A percentile compares a stretch with the other conserved stretches of the same genome.
Conservation (phyloP, 2,329 filamentous ascomycete genomes). For the Aspergillus jensenii region DNA sequence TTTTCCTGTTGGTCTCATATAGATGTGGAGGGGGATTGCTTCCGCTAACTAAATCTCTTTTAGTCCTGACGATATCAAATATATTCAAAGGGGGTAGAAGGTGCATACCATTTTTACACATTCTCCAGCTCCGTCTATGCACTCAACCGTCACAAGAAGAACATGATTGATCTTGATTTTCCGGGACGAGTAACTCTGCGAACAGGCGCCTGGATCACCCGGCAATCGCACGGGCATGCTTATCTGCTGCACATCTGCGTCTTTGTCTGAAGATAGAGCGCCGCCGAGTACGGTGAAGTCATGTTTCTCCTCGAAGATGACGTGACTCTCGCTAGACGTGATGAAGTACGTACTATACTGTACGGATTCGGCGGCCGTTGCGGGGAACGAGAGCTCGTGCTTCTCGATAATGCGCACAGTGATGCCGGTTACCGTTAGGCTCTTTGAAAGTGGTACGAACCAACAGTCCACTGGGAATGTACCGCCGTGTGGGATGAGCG, state of each 20-base stretch:
- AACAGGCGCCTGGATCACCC: not conserved
- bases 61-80: too few relatives aligned
- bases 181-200: not conserved
- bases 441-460: conserved; percentile 14
- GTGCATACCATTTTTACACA: not conserved
- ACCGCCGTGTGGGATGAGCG: conserved; percentile 20
- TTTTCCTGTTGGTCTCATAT: not conserved
- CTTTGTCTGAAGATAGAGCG: too few relatives aligned
- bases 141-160: not conserved
- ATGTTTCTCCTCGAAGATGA: not conserved
- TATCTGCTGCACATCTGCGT: not conserved
- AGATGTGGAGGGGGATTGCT: not conserved
- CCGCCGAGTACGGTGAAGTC: too few relatives aligned
- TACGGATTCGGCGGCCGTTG: conserved; percentile 19
- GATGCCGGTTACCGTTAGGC: conserved; percentile 6
- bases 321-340: conserved; percentile 9
- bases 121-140: too few relatives aligned
- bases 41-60: not conserved
- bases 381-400: conserved; percentile 15
- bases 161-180: not conserved
- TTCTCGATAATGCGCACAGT: conserved; percentile 16
- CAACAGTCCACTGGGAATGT: conserved; percentile 20
- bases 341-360: conserved; percentile 13
- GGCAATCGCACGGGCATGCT: not conserved
- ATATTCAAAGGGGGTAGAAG: not conserved